These are phyloP conservation scores for Mortierella sp. DNA, from an alignment of 371 early-diverging fungal species.

Conservation along the genomic window DNA sequence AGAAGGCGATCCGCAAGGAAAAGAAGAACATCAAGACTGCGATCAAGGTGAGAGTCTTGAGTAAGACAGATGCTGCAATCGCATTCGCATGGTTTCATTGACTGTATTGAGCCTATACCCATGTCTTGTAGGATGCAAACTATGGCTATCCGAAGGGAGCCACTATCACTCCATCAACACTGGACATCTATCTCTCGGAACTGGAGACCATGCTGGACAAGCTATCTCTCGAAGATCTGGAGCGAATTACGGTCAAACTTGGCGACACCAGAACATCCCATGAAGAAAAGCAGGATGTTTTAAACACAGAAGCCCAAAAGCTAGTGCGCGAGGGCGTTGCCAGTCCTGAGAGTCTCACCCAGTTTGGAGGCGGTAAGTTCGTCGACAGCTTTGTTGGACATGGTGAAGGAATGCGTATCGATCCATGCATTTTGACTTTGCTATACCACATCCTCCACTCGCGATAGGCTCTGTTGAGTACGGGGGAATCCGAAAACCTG, in stretches of 20 bases:
- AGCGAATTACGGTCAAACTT: slow-evolving; percentile 37
- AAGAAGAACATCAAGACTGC: slow-evolving; percentile 87
- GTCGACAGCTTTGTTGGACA: no score
- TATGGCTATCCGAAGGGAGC: slow-evolving; percentile 72
- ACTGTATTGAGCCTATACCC: neutral
- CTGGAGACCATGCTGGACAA: slow-evolving; percentile 76
- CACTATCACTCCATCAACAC: slow-evolving; percentile 61
- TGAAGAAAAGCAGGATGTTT: slow-evolving; percentile 37
- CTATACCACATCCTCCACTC: neutral
- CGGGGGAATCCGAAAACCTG: neutral
- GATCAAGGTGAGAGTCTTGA: slow-evolving; percentile 65
- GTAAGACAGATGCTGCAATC: no score
- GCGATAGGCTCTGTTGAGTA: slow-evolving; percentile 18
- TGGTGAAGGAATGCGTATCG: no score
- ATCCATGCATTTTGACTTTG: neutral
- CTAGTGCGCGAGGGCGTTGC: slow-evolving; percentile 37
- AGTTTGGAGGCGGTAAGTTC: slow-evolving; percentile 41
- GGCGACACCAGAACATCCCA: slow-evolving; percentile 18
- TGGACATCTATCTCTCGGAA: slow-evolving; percentile 71
- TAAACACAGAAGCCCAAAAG: slow-evolving; percentile 32
- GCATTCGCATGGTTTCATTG: no score
- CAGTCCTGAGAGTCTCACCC: slow-evolving; percentile 32
- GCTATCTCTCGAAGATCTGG: slow-evolving; percentile 45
- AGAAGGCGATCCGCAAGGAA: slow-evolving; percentile 88
- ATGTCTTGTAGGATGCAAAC: slow-evolving; percentile 64